Conservation (phyloP, 1,284 basidiomycete species). For the Schizophyllum amplum region DNA sequence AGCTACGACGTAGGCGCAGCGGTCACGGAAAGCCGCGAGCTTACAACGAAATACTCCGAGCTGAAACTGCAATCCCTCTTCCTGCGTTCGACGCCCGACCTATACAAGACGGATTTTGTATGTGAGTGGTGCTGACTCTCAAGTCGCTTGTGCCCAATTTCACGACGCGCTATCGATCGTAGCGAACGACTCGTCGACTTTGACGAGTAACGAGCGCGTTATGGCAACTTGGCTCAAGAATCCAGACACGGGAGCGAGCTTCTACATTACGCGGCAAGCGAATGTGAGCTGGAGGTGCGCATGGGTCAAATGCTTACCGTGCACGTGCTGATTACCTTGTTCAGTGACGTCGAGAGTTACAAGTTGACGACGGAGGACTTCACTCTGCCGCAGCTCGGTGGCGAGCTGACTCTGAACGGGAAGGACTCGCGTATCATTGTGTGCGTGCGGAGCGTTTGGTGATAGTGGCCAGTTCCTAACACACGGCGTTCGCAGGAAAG, state of each 20-base stretch:
- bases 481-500: too few species aligned
- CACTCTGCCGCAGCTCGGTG: conserved; percentile 32
- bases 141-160: conserved; percentile 37
- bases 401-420: conserved; percentile 31
- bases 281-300: not conserved
- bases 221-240: conserved; percentile 22
- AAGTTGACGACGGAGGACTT: conserved; percentile 10
- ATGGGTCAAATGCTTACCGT: not conserved
- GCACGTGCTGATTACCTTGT: not conserved
- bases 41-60: conserved; percentile 44
- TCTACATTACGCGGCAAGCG: not conserved
- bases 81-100: conserved; percentile 64
- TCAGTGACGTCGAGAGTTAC: not conserved
- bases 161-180: conserved; percentile 41
- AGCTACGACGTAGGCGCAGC: conserved; percentile 28
- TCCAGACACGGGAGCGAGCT: not conserved
- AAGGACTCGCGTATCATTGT: conserved; percentile 45
- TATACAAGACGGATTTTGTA: conserved; percentile 70
- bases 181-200: conserved; percentile 32
- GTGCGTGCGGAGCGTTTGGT: conserved; percentile 39
- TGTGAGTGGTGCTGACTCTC: conserved; percentile 31
- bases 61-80: conserved; percentile 54
- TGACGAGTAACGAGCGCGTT: conserved; percentile 30
- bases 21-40: conserved; percentile 39
- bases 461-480: too few species aligned